Base-by-base conservation (phyloP, 2,329 filamentous ascomycete genomes). In the Aspergillus fumigatus region DNA sequence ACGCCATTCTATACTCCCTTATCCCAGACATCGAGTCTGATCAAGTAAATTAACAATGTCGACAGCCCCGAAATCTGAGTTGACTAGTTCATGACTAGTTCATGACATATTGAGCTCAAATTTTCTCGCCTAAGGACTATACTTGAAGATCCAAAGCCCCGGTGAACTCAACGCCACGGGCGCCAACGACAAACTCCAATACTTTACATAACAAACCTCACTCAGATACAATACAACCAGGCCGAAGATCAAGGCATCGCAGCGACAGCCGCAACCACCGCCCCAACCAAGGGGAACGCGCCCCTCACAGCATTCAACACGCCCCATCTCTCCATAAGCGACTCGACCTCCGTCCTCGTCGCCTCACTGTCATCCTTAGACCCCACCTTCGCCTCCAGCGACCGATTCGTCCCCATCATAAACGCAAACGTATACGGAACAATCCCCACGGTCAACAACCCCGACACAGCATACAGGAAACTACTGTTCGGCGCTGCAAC, bases 351-450 rank as follows among this genome's bases (percentile, higher is more conserved):
- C 29, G 25, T 47, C 10, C 52, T 41, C 3, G 62, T 57, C 38
- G 62, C 58, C 14, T 56, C 57, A 17, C 52, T 54, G 17, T 52
- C 49, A 17, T 50, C 56, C 7, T 47, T 52, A 3, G 47, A 43
- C 11, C 55, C 32, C 10, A 65, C 66, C 38, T 61, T 62, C n/a
- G 60, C 62, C 38, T 65, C 27, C 50, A 75, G 58, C 8, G 38
- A 43, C 35, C 58, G 59, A 58, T 74, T 75, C 25, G 68, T 69
- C 14, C 55, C 43, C 1, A 29, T 32, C 69, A 75, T 75, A 3
- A 54, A 49, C 3, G 56, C 43, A 0, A 70, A 1, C 14, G 73
- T 75, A 52, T 59, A 75, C 17, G 73, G 73, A 3, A 71, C 64
- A 53, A 74, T 72, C 1, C 63, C 61, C 9, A 72, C 1, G 8